A percentile compares a stretch with the other conserved stretches of the same genome.
phyloP scores from a whole-genome alignment of 169 alveolate genomes.

The Cryptosporidium canis region DNA sequence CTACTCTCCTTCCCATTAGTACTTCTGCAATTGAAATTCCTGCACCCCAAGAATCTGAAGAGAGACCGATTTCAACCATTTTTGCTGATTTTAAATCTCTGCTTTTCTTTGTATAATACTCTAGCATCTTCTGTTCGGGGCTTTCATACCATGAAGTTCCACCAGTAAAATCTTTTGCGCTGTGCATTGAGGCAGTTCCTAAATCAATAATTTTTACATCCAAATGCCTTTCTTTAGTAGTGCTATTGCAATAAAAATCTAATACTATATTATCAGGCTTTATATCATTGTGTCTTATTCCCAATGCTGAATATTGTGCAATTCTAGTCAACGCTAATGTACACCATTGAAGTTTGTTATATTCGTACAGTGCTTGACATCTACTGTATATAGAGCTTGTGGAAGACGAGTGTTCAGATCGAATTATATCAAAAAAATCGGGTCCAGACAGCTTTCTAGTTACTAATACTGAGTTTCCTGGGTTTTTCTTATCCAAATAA shows the following conservation, averaged over 20 bases:
- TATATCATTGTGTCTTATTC: slow-evolving; percentile 86
- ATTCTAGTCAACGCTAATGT: slow-evolving; percentile 84
- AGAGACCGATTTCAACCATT: slow-evolving; percentile 79
- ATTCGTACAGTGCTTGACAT: slow-evolving; percentile 83
- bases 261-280: slow-evolving; percentile 88
- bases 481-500: slow-evolving; percentile 84
- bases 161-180: slow-evolving; percentile 86
- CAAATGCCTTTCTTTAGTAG: slow-evolving; percentile 78
- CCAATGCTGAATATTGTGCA: slow-evolving; percentile 82
- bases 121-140: slow-evolving; percentile 87
- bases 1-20: slow-evolving; percentile 83
- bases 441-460: slow-evolving; percentile 87
- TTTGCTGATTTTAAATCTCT: slow-evolving; percentile 80
- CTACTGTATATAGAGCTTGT: slow-evolving; percentile 73
- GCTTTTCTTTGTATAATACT: slow-evolving; percentile 84
- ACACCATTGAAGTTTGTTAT: slow-evolving; percentile 87
- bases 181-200: slow-evolving; percentile 88
- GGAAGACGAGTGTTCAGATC: slow-evolving; percentile 81
- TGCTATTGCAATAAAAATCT: slow-evolving; percentile 79
- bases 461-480: slow-evolving; percentile 81
- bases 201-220: slow-evolving; percentile 86
- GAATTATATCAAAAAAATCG: slow-evolving; percentile 84
- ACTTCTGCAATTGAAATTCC: slow-evolving; percentile 87
- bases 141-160: slow-evolving; percentile 90
- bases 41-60: slow-evolving; percentile 89